These are phyloP conservation scores for Boletus pseudo-olivaceus DNA, from an alignment of 768 basidiomycete species.

Conservation along the genomic window DNA sequence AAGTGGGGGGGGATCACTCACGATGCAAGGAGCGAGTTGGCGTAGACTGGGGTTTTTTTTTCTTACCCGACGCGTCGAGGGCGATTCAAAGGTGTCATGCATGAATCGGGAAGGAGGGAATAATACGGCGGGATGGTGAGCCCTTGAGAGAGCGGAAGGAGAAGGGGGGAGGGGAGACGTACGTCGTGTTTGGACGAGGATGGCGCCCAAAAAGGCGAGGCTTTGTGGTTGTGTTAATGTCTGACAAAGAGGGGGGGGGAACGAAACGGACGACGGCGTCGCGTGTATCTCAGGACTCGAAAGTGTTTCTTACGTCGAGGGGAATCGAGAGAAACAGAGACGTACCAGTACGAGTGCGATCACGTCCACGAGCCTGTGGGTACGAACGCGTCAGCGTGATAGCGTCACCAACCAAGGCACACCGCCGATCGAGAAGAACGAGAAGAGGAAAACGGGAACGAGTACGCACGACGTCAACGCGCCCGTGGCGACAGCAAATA, in stretches of 20 bases:
- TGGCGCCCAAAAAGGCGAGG: constrained; percentile 17
- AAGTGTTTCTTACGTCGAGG: neutral
- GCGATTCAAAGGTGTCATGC: no score
- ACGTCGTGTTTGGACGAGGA: constrained; percentile 28
- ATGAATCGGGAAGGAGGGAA: neutral
- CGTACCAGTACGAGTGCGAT: constrained; percentile 25
- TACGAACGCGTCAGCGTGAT: neutral
- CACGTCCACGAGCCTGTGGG: constrained; percentile 22
- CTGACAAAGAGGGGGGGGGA: neutral
- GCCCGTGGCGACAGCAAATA: constrained; percentile 26
- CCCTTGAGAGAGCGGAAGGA: no score
- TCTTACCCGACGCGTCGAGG: no score
- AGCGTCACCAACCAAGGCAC: neutral
- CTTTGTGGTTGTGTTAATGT: constrained; percentile 17
- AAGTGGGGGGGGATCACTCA: constrained; percentile 1
- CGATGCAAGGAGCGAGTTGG: constrained; percentile 30
- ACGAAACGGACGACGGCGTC: neutral
- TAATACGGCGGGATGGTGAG: neutral
- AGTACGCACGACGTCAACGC: constrained; percentile 22
- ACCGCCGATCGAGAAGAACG: neutral
- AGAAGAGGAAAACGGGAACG: neutral
- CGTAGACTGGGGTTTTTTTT: constrained; percentile 17
- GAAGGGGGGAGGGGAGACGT: neutral
- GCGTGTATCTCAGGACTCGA: neutral
- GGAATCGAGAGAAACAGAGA: neutral